Base-by-base conservation (phyloP, 192 early-diverging fungal genomes). In the Umbelopsis sp. region DNA sequence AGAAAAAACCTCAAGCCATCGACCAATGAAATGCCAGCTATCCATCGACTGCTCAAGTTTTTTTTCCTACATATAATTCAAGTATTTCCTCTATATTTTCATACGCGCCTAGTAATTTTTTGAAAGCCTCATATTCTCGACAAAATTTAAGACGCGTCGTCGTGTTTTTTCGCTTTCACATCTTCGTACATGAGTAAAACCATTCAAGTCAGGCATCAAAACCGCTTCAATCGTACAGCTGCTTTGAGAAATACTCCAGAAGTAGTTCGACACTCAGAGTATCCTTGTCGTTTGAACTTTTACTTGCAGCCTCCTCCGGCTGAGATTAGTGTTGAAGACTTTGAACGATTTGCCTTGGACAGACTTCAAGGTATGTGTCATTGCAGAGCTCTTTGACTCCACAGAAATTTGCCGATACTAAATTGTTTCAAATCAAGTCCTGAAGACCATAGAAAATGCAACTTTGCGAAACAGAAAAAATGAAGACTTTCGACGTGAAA, bases 371-470 rank as follows among this genome's bases (percentile, higher is more conserved):
- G 87, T 85, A 79, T n/a, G 7, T 6, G 35, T 25, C 41, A 1
- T 13, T 10, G 12, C 2, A 33, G 2, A 1, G 33, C 48, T 2
- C 5, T 49, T 20, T 21, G 0, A 49, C 15, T 49, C 48, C 0
- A 20, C 18, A 16, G 18, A 18, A 13, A 4, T 21, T 21, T 49
- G 48, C 20, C 0, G 5, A 16, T 16, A 49, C 12, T 49, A 49
- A 49, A 16, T 10, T 30, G 5, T 21, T 49, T 30, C 10, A 41
- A 21, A 23, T 21, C 4, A 64, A 88, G 93, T 99, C 23, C 88
- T 97, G 49, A 88, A 91, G 55, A 82, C 91, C 16, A 79, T 99
- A 48, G 94, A 97, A 68, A 92, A 87, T 20, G 92, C 93, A 41
- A 84, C 81, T 67, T 78, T 97, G 53, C 88, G 95, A 20, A 87